Evolutionary conservation across 306 rosid species (phyloP).

Genomic region (Malus sylvestris): DNA sequence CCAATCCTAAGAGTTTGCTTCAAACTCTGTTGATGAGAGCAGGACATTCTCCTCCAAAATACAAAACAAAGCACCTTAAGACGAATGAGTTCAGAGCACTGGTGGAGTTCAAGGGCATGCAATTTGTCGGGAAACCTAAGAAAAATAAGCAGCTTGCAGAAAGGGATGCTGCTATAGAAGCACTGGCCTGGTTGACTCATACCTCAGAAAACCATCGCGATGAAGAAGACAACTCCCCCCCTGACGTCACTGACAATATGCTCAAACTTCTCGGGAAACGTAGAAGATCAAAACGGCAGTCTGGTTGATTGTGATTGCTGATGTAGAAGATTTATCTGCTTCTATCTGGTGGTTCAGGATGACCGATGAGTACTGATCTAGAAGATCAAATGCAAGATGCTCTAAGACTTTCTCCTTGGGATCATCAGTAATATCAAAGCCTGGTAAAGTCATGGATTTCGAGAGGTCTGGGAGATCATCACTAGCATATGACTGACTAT

Average conservation of each 20-base stretch:
- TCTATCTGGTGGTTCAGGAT: background rate
- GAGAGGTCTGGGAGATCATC: background rate
- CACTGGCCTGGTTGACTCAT: slow-evolving; percentile 96
- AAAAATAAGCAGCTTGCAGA: slow-evolving; percentile 94
- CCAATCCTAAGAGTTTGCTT: slow-evolving; percentile 84
- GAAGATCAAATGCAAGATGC: background rate
- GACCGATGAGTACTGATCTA: background rate
- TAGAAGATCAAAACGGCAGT: slow-evolving; percentile 60
- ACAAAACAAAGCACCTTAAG: slow-evolving; percentile 91
- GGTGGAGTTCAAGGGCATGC: slow-evolving; percentile 97
- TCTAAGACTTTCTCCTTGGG: background rate
- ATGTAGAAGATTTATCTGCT: background rate
- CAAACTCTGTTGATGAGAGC: slow-evolving; percentile 94
- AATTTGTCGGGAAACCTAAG: slow-evolving; percentile 90
- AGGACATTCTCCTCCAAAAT: slow-evolving; percentile 91
- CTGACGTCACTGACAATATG: slow-evolving; percentile 93
- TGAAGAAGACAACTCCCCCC: slow-evolving; percentile 49
- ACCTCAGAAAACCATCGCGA: slow-evolving; percentile 54
- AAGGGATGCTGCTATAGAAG: slow-evolving; percentile 93
- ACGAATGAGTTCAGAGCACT: slow-evolving; percentile 90
- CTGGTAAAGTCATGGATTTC: background rate
- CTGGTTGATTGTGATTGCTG: slow-evolving; percentile 20
- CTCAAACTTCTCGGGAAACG: slow-evolving; percentile 81
- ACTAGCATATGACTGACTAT: background rate
- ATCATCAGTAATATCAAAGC: background rate